phyloP scores from a whole-genome alignment of 352 stramenopile species.

The Pythium monospermum region DNA sequence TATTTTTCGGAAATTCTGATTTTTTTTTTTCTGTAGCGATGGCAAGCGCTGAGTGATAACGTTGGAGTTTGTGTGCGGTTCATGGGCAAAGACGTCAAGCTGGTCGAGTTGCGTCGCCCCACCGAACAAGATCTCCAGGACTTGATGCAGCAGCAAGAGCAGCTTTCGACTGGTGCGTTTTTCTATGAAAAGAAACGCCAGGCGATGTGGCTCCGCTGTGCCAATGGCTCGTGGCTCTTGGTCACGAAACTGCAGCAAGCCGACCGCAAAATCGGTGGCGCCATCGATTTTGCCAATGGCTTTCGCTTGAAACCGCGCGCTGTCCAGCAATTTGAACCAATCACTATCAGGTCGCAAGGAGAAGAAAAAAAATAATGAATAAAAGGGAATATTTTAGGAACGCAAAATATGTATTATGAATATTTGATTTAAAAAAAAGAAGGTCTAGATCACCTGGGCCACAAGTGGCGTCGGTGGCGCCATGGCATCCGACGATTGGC shows the following conservation, averaged over 20 bases:
- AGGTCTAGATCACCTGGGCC: too few relatives aligned
- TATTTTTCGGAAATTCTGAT: too few relatives aligned
- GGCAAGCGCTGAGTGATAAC: constrained; percentile 72
- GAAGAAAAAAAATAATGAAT: too few relatives aligned
- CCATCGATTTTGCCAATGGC: constrained; percentile 79
- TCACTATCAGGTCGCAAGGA: too few relatives aligned
- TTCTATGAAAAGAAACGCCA: constrained; percentile 76
- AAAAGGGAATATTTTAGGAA: too few relatives aligned
- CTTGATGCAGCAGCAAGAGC: constrained; percentile 16
- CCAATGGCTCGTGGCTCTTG: constrained; percentile 48
- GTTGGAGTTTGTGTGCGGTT: constrained; percentile 67
- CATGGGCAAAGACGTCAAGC: constrained; percentile 59
- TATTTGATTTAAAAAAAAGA: too few relatives aligned
- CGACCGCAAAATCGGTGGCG: constrained; percentile 52
- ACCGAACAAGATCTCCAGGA: constrained; percentile 28
- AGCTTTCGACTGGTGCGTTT: constrained; percentile 32
- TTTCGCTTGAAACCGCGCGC: constrained; percentile 67
- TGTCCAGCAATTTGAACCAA: constrained; percentile 39
- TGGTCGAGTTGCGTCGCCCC: constrained; percentile 54
- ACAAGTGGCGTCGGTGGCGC: constrained; percentile 8
- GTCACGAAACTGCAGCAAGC: constrained; percentile 66
- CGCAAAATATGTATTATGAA: too few relatives aligned
- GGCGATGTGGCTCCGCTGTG: constrained; percentile 66
- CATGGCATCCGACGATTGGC: not conserved
- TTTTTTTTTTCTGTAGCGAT: constrained; percentile 34